phyloP scores from a whole-genome alignment of 2,329 filamentous ascomycete genomes.

The Aureobasidium sp. region DNA sequence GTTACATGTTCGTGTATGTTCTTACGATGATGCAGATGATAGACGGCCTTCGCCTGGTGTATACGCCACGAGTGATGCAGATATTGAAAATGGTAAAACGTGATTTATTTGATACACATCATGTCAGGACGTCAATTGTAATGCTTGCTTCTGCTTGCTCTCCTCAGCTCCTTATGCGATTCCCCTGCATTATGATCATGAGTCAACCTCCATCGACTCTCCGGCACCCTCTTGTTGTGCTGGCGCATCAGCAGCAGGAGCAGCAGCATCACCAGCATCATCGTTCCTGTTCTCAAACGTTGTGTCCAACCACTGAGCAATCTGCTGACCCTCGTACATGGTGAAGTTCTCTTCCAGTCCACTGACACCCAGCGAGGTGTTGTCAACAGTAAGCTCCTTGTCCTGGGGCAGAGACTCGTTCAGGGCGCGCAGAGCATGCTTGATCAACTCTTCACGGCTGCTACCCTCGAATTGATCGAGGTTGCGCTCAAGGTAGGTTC shows the following conservation, averaged over 20 bases:
- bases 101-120: conserved; percentile 8
- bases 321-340: conserved; percentile 81
- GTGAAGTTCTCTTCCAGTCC: conserved; percentile 85
- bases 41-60: background rate
- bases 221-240: conserved; percentile 24
- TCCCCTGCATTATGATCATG: conserved; percentile 3
- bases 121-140: conserved; percentile 7
- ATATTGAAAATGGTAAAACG: background rate
- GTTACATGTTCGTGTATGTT: background rate
- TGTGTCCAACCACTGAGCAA: conserved; percentile 77
- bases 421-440: conserved; percentile 80
- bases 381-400: conserved; percentile 94
- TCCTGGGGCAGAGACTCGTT: conserved; percentile 96
- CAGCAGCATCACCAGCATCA: conserved; percentile 21
- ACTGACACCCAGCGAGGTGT: conserved; percentile 85
- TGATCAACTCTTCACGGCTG: conserved; percentile 75
- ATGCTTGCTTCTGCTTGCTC: background rate
- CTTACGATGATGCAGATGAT: too few species aligned
- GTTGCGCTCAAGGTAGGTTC: conserved; percentile 92
- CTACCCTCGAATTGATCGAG: conserved; percentile 72
- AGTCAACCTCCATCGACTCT: conserved; percentile 51
- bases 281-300: conserved; percentile 39
- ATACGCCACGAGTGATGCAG: too few species aligned
- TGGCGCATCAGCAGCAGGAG: conserved; percentile 12
- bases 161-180: background rate